Evolutionary conservation across 345 rosid genomes (phyloP), one percentile per base, ranked within the genome.

Genomic region (Boechera divaricarpa): DNA sequence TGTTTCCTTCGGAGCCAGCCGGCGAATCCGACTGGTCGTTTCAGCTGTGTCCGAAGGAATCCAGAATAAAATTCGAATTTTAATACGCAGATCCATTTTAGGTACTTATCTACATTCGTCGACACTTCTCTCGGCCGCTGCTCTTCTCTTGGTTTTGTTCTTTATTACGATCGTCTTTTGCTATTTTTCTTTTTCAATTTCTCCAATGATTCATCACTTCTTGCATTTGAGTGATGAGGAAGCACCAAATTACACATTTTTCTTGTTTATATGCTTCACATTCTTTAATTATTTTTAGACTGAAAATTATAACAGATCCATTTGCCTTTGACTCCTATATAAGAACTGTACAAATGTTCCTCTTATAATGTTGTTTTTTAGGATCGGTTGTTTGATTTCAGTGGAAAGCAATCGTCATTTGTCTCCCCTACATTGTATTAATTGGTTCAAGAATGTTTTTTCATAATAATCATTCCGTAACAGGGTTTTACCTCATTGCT

Each of bases 1-100:
- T 18, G 7, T 55, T 54, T 70, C 49, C 63, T 49, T 49, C 39
- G 77, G 56, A 65, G 69, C 29, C 67, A 57, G 63, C 81, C 76
- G 81, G 63, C 68, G 72, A 48, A 72, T 78, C 63, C 39, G 11
- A 72, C 63, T 63, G 10, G 72, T 70, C 67, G 48, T 39, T 65
- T 65, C 67, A 77, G 72, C 41, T 72, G 52, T 64, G 67, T 31
- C 36, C 79, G 68, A 60, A 76, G 74, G 41, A 38, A 61, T 38
- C 13, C 0, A 42, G 15, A 51, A 48, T 4, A 54, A 53, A 73
- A 55, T 24, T 55, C 7, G 0, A n/a, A 10, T n/a, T 11, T 67
- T 45, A 36, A 58, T 7, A 42, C n/a, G 51, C 53, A 16, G 66
- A 63, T 15, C 36, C 54, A 63, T 38, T 18, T 63, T 7, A 70